These are phyloP conservation scores for Quercus berberidifolia DNA, from an alignment of 306 rosid genomes.

Conservation along the genomic window DNA sequence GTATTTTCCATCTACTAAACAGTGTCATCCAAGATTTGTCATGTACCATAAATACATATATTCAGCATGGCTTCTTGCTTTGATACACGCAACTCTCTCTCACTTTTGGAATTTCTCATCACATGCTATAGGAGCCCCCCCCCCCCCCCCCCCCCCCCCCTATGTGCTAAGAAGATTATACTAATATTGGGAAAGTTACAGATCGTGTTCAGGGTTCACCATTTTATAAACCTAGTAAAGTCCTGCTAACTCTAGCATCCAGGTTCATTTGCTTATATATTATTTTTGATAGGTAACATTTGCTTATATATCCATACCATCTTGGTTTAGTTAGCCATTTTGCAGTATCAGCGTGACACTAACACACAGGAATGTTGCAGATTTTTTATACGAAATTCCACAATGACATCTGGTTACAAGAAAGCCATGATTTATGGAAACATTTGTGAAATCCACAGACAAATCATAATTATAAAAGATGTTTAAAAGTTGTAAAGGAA, in stretches of 20 bases:
- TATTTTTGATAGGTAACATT: too few species aligned
- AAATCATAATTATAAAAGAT: neutral
- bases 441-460: neutral
- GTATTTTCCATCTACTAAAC: neutral
- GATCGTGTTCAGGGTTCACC: neutral
- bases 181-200: neutral
- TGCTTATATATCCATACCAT: too few species aligned
- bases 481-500: neutral
- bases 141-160: neutral
- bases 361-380: too few species aligned
- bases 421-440: constrained; percentile 25
- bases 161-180: neutral
- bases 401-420: neutral
- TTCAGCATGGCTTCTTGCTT: too few species aligned
- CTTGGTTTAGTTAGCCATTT: too few species aligned
- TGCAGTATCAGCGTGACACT: too few species aligned
- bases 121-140: too few species aligned
- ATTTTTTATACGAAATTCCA: neutral
- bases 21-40: neutral
- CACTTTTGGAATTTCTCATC: too few species aligned
- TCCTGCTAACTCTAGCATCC: neutral
- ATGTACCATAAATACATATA: neutral
- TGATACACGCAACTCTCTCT: too few species aligned
- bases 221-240: neutral
- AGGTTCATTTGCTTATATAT: neutral